These are phyloP conservation scores for Flagelloscypha sp. DNA, from an alignment of 768 basidiomycete species.

Conservation along the genomic window DNA sequence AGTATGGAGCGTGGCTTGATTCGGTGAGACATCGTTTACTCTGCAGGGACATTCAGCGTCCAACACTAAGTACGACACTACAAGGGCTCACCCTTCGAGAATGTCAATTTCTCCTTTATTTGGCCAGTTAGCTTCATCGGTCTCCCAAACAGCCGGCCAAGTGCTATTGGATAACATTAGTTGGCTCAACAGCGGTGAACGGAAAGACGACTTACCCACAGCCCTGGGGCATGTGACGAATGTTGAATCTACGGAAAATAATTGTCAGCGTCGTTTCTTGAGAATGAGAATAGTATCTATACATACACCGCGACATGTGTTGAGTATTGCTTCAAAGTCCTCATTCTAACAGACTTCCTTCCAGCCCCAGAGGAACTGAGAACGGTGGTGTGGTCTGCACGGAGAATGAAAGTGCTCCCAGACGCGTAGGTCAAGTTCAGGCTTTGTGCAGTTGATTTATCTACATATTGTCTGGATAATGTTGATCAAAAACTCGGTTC, in stretches of 20 bases:
- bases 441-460: constrained; percentile 36
- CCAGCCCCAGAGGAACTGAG: constrained; percentile 43
- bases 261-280: constrained; percentile 35
- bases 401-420: constrained; percentile 44
- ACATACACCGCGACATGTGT: constrained; percentile 48
- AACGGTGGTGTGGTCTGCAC: constrained; percentile 42
- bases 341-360: constrained; percentile 49
- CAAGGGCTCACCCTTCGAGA: too few relatives aligned
- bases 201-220: constrained; percentile 34
- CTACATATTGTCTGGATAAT: constrained; percentile 33
- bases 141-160: constrained; percentile 48
- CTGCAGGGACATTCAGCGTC: too few relatives aligned
- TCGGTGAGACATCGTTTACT: constrained; percentile 46
- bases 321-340: constrained; percentile 42
- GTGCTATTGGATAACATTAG: constrained; percentile 18
- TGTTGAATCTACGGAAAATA: constrained; percentile 29
- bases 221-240: constrained; percentile 54
- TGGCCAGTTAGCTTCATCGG: constrained; percentile 13
- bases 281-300: not conserved
- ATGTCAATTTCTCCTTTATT: constrained; percentile 44
- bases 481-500: not conserved
- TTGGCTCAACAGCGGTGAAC: constrained; percentile 1
- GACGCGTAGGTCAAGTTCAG: constrained; percentile 52
- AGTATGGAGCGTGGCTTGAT: constrained; percentile 52
- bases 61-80: too few relatives aligned